A percentile compares a stretch with the other conserved stretches of the same genome.
These are phyloP conservation scores for Penium margaritaceum DNA, from an alignment of 139 green algal species.

Conservation along the genomic window DNA sequence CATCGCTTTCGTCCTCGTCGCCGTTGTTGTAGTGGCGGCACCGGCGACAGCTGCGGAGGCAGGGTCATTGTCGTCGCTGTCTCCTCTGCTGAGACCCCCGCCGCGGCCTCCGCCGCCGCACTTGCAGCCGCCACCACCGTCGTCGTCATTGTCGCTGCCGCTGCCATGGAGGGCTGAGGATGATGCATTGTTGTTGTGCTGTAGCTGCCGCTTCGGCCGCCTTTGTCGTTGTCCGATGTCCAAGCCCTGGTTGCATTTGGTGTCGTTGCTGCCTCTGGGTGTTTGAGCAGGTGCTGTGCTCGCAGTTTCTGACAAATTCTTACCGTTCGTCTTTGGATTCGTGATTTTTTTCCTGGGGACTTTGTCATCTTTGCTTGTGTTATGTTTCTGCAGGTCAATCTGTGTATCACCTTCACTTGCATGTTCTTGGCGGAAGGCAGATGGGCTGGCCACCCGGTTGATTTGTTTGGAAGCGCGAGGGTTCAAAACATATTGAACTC, in stretches of 20 bases:
- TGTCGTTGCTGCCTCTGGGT: background rate
- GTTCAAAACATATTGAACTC: too few species aligned
- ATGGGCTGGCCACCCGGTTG: constrained; percentile 39
- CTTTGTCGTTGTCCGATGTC: background rate
- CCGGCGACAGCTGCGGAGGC: too few species aligned
- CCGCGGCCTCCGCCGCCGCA: too few species aligned
- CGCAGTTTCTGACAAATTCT: background rate
- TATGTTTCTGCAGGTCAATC: constrained; percentile 34
- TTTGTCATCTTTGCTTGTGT: background rate
- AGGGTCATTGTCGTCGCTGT: too few species aligned
- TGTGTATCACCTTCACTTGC: constrained; percentile 40
- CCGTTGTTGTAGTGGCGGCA: too few species aligned
- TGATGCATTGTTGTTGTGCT: background rate
- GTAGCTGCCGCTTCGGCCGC: background rate
- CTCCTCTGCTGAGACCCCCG: too few species aligned
- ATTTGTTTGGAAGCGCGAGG: background rate
- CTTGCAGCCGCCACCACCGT: too few species aligned
- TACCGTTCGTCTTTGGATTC: background rate
- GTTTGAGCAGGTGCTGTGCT: background rate
- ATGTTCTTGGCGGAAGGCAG: constrained; percentile 36
- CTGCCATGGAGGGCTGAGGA: too few species aligned
- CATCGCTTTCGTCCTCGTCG: too few species aligned
- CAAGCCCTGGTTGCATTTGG: background rate
- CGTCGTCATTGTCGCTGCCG: too few species aligned
- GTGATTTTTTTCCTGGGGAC: constrained; percentile 1